Conservation (phyloP, 169 alveolate species). For the Toxoplasma gondii region DNA sequence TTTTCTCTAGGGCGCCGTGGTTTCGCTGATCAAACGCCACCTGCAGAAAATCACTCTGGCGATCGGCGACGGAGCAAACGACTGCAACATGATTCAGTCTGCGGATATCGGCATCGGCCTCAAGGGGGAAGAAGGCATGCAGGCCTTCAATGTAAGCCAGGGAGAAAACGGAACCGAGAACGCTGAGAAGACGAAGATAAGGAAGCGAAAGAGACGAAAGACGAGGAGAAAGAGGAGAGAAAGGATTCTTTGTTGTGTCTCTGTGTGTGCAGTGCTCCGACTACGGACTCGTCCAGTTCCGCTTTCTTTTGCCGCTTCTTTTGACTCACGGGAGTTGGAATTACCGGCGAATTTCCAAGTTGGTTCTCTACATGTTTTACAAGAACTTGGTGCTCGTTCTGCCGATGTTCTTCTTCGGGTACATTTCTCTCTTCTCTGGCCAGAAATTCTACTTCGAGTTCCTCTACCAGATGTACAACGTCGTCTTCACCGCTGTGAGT, state of each 20-base stretch:
- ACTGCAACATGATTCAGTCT: constrained; percentile 96
- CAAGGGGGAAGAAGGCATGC: constrained; percentile 96
- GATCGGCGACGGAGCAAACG: constrained; percentile 99
- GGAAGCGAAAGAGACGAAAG: no score
- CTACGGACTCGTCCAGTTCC: constrained; percentile 85
- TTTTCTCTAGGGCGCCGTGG: constrained; percentile 77
- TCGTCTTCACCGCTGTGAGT: constrained; percentile 90
- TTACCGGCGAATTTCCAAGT: constrained; percentile 92
- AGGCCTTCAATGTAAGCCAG: constrained; percentile 87
- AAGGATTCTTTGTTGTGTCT: no score
- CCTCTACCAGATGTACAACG: constrained; percentile 94
- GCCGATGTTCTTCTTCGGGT: constrained; percentile 93
- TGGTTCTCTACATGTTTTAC: constrained; percentile 97
- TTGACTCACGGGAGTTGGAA: constrained; percentile 91
- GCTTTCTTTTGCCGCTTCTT: constrained; percentile 81
- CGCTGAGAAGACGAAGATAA: no score
- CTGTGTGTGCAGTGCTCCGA: constrained; percentile 65
- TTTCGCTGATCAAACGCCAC: constrained; percentile 74
- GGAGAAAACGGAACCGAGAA: no score
- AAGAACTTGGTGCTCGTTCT: constrained; percentile 95
- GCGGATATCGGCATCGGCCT: constrained; percentile 99
- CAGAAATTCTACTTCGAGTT: constrained; percentile 94
- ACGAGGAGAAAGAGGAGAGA: no score
- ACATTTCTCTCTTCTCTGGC: constrained; percentile 92
- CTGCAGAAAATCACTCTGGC: constrained; percentile 75